Percentiles rank a stretch among this genome's conserved stretches.
Evolutionary conservation across 208 protist species (phyloP).

Genomic region (Leishmania gerbilli): DNA sequence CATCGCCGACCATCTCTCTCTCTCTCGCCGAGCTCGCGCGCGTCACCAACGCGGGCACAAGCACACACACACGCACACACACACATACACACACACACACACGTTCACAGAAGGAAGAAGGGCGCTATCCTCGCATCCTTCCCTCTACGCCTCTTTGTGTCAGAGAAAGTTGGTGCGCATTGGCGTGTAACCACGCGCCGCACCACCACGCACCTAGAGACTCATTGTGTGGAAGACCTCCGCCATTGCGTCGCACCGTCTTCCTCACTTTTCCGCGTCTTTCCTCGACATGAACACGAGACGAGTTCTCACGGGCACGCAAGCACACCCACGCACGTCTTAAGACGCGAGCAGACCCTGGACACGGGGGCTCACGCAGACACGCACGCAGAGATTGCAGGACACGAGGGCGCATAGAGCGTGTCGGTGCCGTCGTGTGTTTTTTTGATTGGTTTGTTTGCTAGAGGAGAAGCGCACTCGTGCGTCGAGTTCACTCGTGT

Average conservation of each 20-base stretch:
- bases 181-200: background rate
- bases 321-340: background rate
- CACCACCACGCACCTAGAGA: background rate
- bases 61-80: background rate
- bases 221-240: background rate
- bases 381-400: background rate
- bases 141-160: background rate
- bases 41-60: background rate
- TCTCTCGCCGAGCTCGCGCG: background rate
- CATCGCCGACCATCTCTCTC: background rate
- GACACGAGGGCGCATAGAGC: background rate
- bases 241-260: background rate
- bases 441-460: background rate
- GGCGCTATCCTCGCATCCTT: background rate
- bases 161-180: background rate
- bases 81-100: background rate
- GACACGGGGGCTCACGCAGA: background rate
- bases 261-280: slow-evolving; percentile 2
- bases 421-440: background rate
- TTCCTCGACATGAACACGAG: background rate
- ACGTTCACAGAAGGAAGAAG: background rate
- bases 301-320: background rate
- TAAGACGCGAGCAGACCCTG: slow-evolving; percentile 13
- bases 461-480: background rate
- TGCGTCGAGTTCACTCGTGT: background rate